Base-by-base conservation (phyloP, 768 basidiomycete genomes). In the Hypholoma sublateritium region DNA sequence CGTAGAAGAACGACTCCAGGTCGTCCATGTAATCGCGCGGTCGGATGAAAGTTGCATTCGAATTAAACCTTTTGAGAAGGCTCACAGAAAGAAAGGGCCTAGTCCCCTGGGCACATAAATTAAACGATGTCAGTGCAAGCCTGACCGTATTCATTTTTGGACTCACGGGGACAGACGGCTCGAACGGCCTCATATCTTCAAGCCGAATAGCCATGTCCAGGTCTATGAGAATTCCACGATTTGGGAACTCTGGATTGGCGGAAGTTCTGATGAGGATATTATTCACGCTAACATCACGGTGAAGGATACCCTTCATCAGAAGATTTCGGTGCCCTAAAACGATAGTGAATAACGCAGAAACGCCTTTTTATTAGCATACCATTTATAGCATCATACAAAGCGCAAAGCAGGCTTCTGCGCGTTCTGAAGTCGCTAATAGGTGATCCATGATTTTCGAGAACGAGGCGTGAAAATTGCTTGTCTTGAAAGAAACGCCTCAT, bases 281-380 rank as follows among this genome's bases (percentile, higher is more conserved):
- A 11, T 53, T 49, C 8, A 51, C 46, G 37, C 62, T 68, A 25
- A 70, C 63, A 37, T 67, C 66, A 19, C 69, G 59, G 36, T 70
- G 66, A 17, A 68, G 56, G 35, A 70, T 57, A 12, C 55, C 55
- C 4, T 50, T n/a, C 24, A 25, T 36, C 45, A 41, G 62, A 17
- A 61, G 53, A 41, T 57, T 58, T 2, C 44, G 54, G 51, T 63
- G 61, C 6, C 65, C 67, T 68, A 21, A 46, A 24, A 28, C 22
- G 14, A 22, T 14, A 8, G 3, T n/a, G 11, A 22, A 8, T 25
- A 16, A 47, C 16, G 46, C 12, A 7, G n/a, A n/a, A 25, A n/a
- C 11, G 7, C 9, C 28, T 32, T 9, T 32, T 32, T 9, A 5
- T 32, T 9, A 12, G 25, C 46, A 2, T 25, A 47, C 46, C 46